phyloP scores from a whole-genome alignment of 2,329 filamentous ascomycete genomes.

The Alternaria sp. region DNA sequence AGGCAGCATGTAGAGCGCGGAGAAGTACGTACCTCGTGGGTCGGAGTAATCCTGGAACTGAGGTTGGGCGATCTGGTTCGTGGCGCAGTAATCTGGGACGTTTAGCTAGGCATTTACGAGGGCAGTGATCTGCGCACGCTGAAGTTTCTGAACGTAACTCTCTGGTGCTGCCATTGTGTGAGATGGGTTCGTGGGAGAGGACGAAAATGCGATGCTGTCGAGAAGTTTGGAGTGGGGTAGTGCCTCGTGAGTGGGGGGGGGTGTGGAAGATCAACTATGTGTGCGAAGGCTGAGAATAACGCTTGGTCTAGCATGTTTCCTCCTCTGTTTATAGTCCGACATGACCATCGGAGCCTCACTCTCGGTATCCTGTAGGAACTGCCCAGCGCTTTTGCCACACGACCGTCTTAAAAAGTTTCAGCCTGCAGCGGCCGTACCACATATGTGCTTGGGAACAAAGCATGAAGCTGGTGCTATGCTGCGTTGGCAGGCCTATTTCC shows the following conservation, averaged over 20 bases:
- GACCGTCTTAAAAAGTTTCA: constrained; percentile 30
- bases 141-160: constrained; percentile 46
- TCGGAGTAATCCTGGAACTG: constrained; percentile 52
- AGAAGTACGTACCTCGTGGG: constrained; percentile 43
- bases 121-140: constrained; percentile 35
- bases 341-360: constrained; percentile 39
- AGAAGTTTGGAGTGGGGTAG: constrained; percentile 33
- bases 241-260: constrained; percentile 38
- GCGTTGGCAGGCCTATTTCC: constrained; percentile 38
- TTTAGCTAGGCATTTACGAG: constrained; percentile 21
- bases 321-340: constrained; percentile 45
- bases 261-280: constrained; percentile 31
- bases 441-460: constrained; percentile 30
- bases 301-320: constrained; percentile 32
- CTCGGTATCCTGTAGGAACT: constrained; percentile 31
- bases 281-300: constrained; percentile 34
- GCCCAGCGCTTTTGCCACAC: constrained; percentile 36
- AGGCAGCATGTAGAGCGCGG: constrained; percentile 2
- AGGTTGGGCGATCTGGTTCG: constrained; percentile 47
- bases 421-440: constrained; percentile 36
- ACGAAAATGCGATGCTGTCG: constrained; percentile 24
- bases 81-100: constrained; percentile 43
- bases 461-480: constrained; percentile 41
- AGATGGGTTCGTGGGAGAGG: constrained; percentile 23
- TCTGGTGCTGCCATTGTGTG: constrained; percentile 43